Evolutionary conservation across 2,329 filamentous ascomycete species (phyloP).

Genomic region (Diaporthe citriasiana): DNA sequence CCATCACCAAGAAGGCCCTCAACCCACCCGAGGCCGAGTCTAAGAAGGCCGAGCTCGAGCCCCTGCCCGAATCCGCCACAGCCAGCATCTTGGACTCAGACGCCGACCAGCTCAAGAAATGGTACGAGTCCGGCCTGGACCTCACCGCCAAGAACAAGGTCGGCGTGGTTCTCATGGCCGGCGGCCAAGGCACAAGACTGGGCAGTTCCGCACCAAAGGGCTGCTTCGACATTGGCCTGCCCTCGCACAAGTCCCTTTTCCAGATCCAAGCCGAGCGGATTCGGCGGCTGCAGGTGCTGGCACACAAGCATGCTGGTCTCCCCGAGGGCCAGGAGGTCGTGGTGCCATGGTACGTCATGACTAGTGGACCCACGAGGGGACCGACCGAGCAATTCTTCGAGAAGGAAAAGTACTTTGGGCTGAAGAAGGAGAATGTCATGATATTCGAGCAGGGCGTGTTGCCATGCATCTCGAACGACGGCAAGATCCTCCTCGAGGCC

Average conservation of each 20-base stretch:
- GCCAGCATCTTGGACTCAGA: constrained; percentile 94
- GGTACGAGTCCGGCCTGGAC: constrained; percentile 87
- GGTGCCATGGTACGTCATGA: constrained; percentile 99
- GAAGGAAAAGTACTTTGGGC: constrained; percentile 90
- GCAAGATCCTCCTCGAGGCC: constrained; percentile 94
- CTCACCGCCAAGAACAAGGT: constrained; percentile 83
- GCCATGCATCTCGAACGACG: constrained; percentile 96
- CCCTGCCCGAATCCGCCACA: constrained; percentile 86
- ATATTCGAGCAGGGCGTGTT: constrained; percentile 98
- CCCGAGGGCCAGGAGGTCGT: constrained; percentile 66
- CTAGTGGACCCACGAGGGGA: constrained; percentile 90
- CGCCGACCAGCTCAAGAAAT: constrained; percentile 81
- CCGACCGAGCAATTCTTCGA: constrained; percentile 96
- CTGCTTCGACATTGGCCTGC: constrained; percentile 95
- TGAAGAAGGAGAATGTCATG: constrained; percentile 85
- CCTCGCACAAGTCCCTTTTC: constrained; percentile 94
- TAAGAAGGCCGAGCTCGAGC: constrained; percentile 76
- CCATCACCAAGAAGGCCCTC: constrained; percentile 85
- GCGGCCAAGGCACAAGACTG: constrained; percentile 93
- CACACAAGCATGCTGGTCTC: constrained; percentile 75
- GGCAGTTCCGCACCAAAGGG: constrained; percentile 97
- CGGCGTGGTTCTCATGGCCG: constrained; percentile 94
- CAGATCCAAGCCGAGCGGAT: constrained; percentile 98
- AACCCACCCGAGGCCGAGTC: constrained; percentile 77
- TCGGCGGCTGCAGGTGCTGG: constrained; percentile 84